Percentiles rank a stretch among this genome's conserved stretches.
Conservation (phyloP, 495 filamentous ascomycete genomes). For the Apodospora peruviana region DNA sequence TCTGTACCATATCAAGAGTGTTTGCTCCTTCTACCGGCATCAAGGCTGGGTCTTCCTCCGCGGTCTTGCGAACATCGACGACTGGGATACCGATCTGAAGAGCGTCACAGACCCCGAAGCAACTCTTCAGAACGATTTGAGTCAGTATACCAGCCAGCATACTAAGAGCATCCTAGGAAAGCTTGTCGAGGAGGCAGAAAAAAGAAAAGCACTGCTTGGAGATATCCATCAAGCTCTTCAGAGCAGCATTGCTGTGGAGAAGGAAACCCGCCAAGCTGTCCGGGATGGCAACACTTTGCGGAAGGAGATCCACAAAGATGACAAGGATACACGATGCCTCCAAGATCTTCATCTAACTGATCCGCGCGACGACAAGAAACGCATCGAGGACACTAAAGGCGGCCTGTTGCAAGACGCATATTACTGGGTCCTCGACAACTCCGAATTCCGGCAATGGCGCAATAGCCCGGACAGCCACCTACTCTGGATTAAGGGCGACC, state of each 20-base stretch:
- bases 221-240: conserved; percentile 18
- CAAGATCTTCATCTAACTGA: background rate
- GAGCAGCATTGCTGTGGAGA: conserved; percentile 9
- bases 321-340: background rate
- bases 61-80: conserved; percentile 8
- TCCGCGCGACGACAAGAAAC: conserved; percentile 4
- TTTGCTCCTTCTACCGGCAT: conserved; percentile 27
- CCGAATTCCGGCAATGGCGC: conserved; percentile 28
- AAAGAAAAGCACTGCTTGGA: background rate
- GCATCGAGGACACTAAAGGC: conserved; percentile 30
- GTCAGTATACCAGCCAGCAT: conserved; percentile 6
- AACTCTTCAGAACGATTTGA: conserved; percentile 10
- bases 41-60: conserved; percentile 18
- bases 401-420: conserved; percentile 38
- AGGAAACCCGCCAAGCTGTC: conserved; percentile 2
- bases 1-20: conserved; percentile 30
- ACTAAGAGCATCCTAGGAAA: conserved; percentile 5
- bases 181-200: conserved; percentile 4
- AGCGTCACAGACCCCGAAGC: conserved; percentile 17
- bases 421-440: conserved; percentile 36
- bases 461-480: conserved; percentile 21
- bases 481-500: conserved; percentile 44
- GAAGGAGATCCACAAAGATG: conserved; percentile 5
- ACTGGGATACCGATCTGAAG: conserved; percentile 24
- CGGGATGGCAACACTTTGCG: conserved; percentile 1